Conservation (phyloP, 108 stramenopile genomes). For the Nannochloropsis salina region DNA sequence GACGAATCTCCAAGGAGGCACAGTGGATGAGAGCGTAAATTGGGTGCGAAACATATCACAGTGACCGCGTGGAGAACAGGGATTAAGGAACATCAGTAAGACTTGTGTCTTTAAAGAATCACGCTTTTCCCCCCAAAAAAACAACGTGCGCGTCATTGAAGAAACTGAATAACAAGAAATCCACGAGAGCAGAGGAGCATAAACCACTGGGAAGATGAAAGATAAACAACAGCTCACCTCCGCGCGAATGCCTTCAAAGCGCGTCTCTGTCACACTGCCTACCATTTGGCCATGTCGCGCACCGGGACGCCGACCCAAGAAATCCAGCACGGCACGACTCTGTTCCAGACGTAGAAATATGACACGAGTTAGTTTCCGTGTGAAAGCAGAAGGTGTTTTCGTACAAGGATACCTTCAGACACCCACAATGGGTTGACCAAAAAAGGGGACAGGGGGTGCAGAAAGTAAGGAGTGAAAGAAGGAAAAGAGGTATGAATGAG, state of each 20-base stretch:
- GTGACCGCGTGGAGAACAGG: too few species aligned
- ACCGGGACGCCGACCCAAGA: background rate
- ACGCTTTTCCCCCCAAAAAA: too few species aligned
- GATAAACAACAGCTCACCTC: background rate
- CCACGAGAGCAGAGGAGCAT: too few species aligned
- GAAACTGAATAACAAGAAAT: too few species aligned
- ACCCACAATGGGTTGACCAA: too few species aligned
- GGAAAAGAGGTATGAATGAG: background rate
- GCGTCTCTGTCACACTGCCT: background rate
- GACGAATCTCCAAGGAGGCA: background rate
- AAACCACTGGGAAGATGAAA: too few species aligned
- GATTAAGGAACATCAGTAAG: too few species aligned
- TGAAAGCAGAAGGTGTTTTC: background rate
- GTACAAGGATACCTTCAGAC: too few species aligned
- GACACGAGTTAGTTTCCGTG: background rate
- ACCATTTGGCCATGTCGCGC: background rate
- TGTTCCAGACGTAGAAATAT: background rate
- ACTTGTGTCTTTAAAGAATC: too few species aligned
- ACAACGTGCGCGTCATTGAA: too few species aligned
- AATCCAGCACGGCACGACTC: background rate
- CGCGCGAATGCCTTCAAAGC: background rate
- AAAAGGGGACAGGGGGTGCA: background rate
- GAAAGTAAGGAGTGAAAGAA: background rate
- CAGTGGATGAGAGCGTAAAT: background rate
- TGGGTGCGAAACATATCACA: background rate